These are phyloP conservation scores for Pisolithus marmoratus DNA, from an alignment of 768 basidiomycete genomes.

Conservation along the genomic window DNA sequence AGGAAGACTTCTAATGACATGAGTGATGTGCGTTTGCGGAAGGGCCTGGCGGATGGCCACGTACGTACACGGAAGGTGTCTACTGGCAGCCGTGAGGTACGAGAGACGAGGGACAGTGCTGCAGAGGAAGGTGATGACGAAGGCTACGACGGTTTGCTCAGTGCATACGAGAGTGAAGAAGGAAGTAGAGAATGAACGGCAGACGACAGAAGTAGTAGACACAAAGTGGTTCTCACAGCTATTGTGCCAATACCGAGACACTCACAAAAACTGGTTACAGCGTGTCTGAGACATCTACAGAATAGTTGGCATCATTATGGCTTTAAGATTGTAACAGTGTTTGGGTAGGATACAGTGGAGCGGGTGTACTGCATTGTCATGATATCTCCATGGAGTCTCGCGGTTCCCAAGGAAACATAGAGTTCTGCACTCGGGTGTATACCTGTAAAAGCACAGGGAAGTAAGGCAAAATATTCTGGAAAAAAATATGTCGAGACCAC, in stretches of 20 bases:
- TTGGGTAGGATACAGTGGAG: neutral
- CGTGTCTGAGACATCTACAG: too few relatives aligned
- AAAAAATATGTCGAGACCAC: neutral
- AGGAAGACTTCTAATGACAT: constrained; percentile 26
- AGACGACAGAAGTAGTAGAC: neutral
- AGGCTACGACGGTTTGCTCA: constrained; percentile 70
- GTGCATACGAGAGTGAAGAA: constrained; percentile 79
- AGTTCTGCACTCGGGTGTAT: constrained; percentile 54
- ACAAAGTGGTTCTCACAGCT: neutral
- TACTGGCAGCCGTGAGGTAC: constrained; percentile 34
- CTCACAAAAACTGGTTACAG: neutral
- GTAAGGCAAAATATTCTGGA: constrained; percentile 61
- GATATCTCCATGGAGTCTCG: neutral
- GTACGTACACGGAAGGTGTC: constrained; percentile 44
- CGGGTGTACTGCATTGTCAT: neutral
- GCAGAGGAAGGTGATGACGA: constrained; percentile 76
- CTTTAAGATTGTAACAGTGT: neutral
- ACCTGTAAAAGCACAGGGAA: constrained; percentile 55
- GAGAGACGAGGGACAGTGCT: constrained; percentile 47
- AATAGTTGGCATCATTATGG: neutral
- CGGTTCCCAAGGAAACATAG: constrained; percentile 23
- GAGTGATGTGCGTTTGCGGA: constrained; percentile 30
- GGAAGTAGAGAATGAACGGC: constrained; percentile 25
- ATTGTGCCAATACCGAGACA: neutral
- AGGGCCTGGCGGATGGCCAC: constrained; percentile 35